These are phyloP conservation scores for Hyaloscypha finlandica DNA, from an alignment of 495 filamentous ascomycete genomes.

Conservation along the genomic window DNA sequence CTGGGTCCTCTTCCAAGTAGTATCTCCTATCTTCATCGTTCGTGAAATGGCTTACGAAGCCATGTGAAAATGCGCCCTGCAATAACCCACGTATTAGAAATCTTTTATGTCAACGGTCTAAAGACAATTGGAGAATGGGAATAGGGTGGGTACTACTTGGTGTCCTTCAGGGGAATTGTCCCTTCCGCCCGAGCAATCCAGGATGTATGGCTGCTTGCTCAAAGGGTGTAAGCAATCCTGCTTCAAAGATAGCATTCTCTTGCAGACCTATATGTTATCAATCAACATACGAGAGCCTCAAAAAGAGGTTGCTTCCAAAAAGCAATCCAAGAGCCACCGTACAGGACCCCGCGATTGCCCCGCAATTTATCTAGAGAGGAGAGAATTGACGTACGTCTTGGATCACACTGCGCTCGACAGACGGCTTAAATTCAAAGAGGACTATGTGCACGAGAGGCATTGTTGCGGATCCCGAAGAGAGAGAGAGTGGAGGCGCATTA, in stretches of 20 bases:
- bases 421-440: conserved; percentile 33
- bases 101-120: not conserved
- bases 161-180: conserved; percentile 67
- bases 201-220: conserved; percentile 58
- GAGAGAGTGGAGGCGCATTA: not conserved
- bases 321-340: not conserved
- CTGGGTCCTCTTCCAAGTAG: conserved; percentile 52
- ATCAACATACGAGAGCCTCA: not conserved
- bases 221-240: conserved; percentile 50
- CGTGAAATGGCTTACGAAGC: conserved; percentile 63
- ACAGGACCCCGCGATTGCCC: conserved; percentile 8
- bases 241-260: conserved; percentile 39
- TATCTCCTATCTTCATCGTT: conserved; percentile 57
- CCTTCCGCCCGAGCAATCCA: conserved; percentile 55
- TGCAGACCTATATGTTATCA: conserved; percentile 25
- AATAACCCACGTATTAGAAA: not conserved
- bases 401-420: conserved; percentile 20
- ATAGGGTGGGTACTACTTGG: conserved; percentile 46
- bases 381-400: conserved; percentile 26
- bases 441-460: conserved; percentile 35
- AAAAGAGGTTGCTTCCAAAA: not conserved
- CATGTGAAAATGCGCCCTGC: conserved; percentile 48
- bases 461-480: not conserved
- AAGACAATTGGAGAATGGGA: not conserved
- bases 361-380: conserved; percentile 6